Evolutionary conservation across 2,329 filamentous ascomycete species (phyloP).

Genomic region (Clarireedia monteithiana): DNA sequence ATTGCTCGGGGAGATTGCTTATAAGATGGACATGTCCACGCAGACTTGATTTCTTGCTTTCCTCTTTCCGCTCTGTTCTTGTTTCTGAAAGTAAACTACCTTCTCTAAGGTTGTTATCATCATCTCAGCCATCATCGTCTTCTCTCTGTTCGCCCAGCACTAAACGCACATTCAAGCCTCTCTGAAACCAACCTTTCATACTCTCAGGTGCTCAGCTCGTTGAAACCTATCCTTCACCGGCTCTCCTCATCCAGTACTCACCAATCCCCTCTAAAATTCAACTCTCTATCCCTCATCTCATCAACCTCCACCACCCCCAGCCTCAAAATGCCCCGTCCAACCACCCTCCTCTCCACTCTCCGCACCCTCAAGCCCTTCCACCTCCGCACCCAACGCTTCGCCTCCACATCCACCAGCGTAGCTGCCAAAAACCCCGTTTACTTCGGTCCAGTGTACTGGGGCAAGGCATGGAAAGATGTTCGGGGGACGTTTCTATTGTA

Average conservation of each 20-base stretch:
- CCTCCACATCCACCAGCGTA: not conserved
- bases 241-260: too few relatives aligned
- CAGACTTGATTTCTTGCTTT: too few relatives aligned
- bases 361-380: not conserved
- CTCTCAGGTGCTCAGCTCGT: too few relatives aligned
- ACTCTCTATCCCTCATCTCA: not conserved
- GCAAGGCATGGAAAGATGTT: not conserved
- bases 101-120: too few relatives aligned
- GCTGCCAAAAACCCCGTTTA: not conserved
- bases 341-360: not conserved
- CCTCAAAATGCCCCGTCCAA: not conserved
- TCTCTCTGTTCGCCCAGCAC: not conserved
- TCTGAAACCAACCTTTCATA: too few relatives aligned
- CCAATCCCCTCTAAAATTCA: too few relatives aligned
- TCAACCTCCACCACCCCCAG: not conserved
- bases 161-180: too few relatives aligned
- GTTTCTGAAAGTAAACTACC: too few relatives aligned
- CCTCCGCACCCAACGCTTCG: not conserved
- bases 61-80: too few relatives aligned
- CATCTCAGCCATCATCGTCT: not conserved
- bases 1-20: too few relatives aligned
- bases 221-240: too few relatives aligned
- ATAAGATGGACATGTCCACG: too few relatives aligned
- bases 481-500: not conserved
- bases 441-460: conserved; percentile 2